A percentile compares a stretch with the other conserved stretches of the same genome.
Conservation (phyloP, 148 eudicot genomes). For the Diospyros lotus region DNA sequence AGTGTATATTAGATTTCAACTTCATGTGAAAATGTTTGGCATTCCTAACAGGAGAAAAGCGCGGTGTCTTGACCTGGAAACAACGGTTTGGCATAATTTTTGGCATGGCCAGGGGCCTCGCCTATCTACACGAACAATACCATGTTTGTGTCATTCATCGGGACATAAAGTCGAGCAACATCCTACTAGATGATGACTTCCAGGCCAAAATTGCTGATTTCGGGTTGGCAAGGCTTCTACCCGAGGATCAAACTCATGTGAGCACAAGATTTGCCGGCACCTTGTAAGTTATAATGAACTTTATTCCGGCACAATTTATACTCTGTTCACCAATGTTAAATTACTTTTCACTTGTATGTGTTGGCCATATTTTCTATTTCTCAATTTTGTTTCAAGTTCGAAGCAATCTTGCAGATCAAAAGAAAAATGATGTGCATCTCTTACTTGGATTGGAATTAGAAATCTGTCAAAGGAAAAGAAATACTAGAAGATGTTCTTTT, state of each 20-base stretch:
- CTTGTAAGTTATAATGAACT: slow-evolving; percentile 25
- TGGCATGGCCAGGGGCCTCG: slow-evolving; percentile 43
- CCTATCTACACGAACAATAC: slow-evolving; percentile 43
- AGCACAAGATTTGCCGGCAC: slow-evolving; percentile 55
- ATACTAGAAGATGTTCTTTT: neutral
- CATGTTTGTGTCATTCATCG: slow-evolving; percentile 46
- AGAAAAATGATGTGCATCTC: too few species aligned
- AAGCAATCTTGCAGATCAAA: too few species aligned
- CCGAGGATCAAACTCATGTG: slow-evolving; percentile 40
- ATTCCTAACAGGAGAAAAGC: slow-evolving; percentile 25
- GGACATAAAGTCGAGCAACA: slow-evolving; percentile 43
- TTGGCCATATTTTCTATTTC: too few species aligned
- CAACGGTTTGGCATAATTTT: slow-evolving; percentile 36
- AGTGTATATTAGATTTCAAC: neutral
- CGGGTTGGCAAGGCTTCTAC: slow-evolving; percentile 44
- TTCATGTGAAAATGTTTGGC: neutral
- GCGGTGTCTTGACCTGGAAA: slow-evolving; percentile 35
- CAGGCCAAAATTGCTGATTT: slow-evolving; percentile 50
- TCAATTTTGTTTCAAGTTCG: too few species aligned
- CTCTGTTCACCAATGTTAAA: too few species aligned
- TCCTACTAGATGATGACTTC: slow-evolving; percentile 33
- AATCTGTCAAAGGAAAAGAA: neutral
- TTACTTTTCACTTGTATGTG: too few species aligned
- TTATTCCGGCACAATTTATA: too few species aligned
- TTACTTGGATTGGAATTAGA: too few species aligned